Evolutionary conservation across 495 filamentous ascomycete genomes (phyloP), one percentile per base, ranked within the genome.

Genomic region (Tuber borchii): DNA sequence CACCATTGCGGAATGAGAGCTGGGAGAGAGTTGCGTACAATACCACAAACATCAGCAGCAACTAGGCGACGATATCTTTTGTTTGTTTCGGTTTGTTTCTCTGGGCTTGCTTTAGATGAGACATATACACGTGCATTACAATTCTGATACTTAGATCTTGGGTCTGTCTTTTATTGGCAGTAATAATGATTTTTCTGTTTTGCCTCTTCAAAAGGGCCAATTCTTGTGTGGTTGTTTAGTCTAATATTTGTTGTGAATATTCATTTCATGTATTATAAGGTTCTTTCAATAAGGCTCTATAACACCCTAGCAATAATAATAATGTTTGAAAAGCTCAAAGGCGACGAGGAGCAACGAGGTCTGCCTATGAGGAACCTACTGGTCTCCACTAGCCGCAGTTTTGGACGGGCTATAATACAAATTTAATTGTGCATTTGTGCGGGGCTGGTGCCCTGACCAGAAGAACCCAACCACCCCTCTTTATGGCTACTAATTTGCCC

Each of bases 1-100:
- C 76, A 16, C 78, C 78, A 26, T 69, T 79, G 44, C 72, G 78
- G 45, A 79, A 73, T 22, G 76, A 79, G 34, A 42, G 70, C 42
- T 79, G 78, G 78, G 73, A 71, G n/a, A 72, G 77, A 42, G 77
- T 79, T 73, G 48, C 76, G 34, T 79, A 79, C 68, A 79, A 75
- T 48, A 75, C 78, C 12, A 65, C 56, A 65, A 65, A 31, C 56
- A 17, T 65, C 14, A 65, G 4, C 26, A 65, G 56, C 4, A 12
- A 7, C 12, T 65, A 65, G 56, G 17, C 56, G 56, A 31, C 56
- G 12, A 65, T 65, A 17, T 2, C 26, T 17, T 34, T 34, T 65
- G 26, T 31, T 34, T 16, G 26, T 6, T 34, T 34, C 31, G 4
- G 26, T 34, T 34, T 65, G 14, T 65, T 61, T 61, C 51, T 31